Conservation (phyloP, 192 early-diverging fungal species). For the Cetraspora pellucida region DNA sequence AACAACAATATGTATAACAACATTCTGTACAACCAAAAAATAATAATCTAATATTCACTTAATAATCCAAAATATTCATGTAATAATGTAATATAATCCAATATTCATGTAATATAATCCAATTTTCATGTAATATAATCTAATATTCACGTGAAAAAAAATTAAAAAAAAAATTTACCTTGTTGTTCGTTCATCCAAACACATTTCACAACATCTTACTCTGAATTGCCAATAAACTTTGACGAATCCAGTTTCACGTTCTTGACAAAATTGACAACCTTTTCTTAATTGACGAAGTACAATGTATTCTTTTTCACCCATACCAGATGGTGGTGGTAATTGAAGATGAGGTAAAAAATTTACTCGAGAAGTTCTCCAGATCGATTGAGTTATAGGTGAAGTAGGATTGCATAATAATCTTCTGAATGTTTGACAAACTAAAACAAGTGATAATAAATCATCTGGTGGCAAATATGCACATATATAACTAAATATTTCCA, state of each 20-base stretch:
- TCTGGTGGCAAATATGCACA: slow-evolving; percentile 4
- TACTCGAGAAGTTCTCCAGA: slow-evolving; percentile 9
- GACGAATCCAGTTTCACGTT: not conserved
- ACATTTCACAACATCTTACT: slow-evolving; percentile 13
- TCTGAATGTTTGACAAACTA: slow-evolving; percentile 4
- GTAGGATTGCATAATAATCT: not conserved
- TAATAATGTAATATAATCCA: too few relatives aligned
- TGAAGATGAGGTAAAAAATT: not conserved
- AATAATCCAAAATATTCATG: too few relatives aligned
- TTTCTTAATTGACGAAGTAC: not conserved
- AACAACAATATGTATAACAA: too few relatives aligned
- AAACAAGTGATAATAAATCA: slow-evolving; percentile 11
- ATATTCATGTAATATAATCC: too few relatives aligned
- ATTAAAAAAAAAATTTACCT: slow-evolving; percentile 14
- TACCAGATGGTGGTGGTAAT: not conserved
- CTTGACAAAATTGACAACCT: slow-evolving; percentile 31
- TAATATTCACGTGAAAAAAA: not conserved
- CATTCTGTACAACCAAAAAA: too few relatives aligned
- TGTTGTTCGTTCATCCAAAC: not conserved
- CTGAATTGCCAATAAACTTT: slow-evolving; percentile 30
- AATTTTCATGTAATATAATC: too few relatives aligned
- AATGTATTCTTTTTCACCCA: slow-evolving; percentile 27
- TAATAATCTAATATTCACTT: too few relatives aligned
- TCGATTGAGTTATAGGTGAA: not conserved
- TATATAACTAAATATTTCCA: slow-evolving; percentile 6